Percentiles rank a stretch among this genome's conserved stretches.
Evolutionary conservation across 192 early-diverging fungal genomes (phyloP).

Genomic region (Coemansia sp.): DNA sequence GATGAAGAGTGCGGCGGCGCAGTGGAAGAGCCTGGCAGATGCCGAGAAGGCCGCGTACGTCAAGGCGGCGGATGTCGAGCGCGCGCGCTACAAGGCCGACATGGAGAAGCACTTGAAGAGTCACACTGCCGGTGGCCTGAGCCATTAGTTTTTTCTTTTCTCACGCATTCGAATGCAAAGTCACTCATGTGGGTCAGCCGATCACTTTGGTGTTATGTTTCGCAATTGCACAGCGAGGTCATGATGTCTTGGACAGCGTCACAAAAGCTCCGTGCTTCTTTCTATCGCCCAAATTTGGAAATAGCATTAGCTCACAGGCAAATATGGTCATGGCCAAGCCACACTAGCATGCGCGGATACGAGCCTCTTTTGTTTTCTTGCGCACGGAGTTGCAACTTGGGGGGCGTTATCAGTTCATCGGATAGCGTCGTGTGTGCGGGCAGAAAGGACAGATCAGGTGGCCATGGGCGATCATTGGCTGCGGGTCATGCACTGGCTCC

Average conservation of each 20-base stretch:
- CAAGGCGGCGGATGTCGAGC: constrained; percentile 3
- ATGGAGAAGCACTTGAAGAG: constrained; percentile 18
- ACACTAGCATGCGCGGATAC: too few species aligned
- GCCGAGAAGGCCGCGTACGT: constrained; percentile 29
- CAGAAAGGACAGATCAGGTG: too few species aligned
- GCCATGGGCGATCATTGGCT: constrained; percentile 3
- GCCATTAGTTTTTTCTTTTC: background rate
- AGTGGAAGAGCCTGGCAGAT: constrained; percentile 37
- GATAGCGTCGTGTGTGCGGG: too few species aligned
- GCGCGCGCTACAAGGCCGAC: constrained; percentile 17
- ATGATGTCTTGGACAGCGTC: too few species aligned
- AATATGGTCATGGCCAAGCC: background rate
- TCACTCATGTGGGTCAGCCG: too few species aligned
- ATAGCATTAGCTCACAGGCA: background rate
- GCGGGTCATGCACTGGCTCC: constrained; percentile 6
- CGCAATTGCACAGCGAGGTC: too few species aligned
- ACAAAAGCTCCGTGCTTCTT: background rate
- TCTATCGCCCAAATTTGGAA: background rate
- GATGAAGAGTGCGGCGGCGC: background rate
- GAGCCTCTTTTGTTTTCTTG: background rate
- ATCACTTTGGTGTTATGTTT: too few species aligned
- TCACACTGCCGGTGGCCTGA: background rate
- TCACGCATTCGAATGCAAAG: background rate
- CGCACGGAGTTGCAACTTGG: background rate
- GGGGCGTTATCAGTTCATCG: too few species aligned